Base-by-base conservation (phyloP, 1,139 yeast genomes). In the Yamadazyma jaroonii region DNA sequence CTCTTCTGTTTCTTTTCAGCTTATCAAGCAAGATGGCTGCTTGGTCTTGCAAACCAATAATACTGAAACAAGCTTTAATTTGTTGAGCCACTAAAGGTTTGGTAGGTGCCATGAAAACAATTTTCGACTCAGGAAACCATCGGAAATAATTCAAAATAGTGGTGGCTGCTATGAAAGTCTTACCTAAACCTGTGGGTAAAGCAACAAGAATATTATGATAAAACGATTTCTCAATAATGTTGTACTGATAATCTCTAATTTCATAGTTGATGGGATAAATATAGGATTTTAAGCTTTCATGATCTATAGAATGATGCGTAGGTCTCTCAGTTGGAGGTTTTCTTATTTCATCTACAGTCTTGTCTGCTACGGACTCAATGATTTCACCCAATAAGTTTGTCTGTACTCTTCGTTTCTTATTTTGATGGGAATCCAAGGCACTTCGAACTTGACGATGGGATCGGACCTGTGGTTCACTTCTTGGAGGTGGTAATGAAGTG, bases 61-160 rank as follows among this genome's bases (percentile, higher is more conserved):
- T 82, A 8, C 89, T 84, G 41, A 90, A 73, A 53, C 97, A 92
- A 1, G 97, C 97, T 52, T 85, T 86, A 48, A 92, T 85, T 59
- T 94, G 98, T 60, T 94, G 99, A 0, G 96, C 92, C n/a, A 94
- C 98, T 42, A 94, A 70, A 0, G 99, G 99, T 48, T 89, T 72
- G 0, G 99, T 94, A 0, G 99, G 99, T 0, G 99, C 98, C 83
- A 92, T 82, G 56, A 94, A 94, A 5, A 94, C 76, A 46, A 92
- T 79, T 54, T 89, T 92, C 4, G 89, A 79, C 10, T 64, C 61
- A 7, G 77, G 77, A 35, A 82, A 85, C 98, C 98, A 94, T 35
- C 95, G 65, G 49, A 77, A 81, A 62, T 77, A 94, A 55, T 94
- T 94, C 40, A 90, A 70, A 88, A 94, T 94, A 22, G 92, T 94